Conservation (phyloP, 768 basidiomycete species). For the Daedaleopsis sinensis region DNA sequence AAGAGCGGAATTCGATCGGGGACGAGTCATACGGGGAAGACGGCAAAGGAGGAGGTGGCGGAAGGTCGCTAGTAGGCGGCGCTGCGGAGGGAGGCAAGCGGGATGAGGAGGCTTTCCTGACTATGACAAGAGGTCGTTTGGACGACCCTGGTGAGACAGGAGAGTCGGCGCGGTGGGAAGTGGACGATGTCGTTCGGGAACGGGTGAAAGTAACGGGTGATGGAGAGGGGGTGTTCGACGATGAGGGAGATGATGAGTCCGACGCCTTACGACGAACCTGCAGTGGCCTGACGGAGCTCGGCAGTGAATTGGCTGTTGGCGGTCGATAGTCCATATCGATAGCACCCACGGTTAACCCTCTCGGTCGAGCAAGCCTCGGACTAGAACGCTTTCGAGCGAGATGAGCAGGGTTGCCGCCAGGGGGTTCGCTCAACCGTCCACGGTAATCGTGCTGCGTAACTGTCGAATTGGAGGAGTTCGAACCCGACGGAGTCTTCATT, state of each 20-base stretch:
- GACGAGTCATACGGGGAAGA: constrained; percentile 20
- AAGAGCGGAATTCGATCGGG: constrained; percentile 24
- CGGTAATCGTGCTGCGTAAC: constrained; percentile 11
- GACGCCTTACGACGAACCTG: constrained; percentile 26
- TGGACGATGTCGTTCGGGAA: constrained; percentile 13
- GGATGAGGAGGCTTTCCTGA: constrained; percentile 30
- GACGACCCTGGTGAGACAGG: constrained; percentile 16
- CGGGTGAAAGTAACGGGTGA: constrained; percentile 21
- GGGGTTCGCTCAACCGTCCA: constrained; percentile 15
- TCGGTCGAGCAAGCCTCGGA: constrained; percentile 12
- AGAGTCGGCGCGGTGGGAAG: constrained; percentile 12
- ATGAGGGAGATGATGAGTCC: constrained; percentile 21
- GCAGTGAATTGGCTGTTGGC: not conserved
- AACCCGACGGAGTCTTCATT: constrained; percentile 18
- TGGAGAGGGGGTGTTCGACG: constrained; percentile 18
- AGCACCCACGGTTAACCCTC: constrained; percentile 28
- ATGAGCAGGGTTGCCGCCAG: not conserved
- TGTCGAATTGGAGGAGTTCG: constrained; percentile 26
- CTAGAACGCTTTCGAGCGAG: constrained; percentile 16
- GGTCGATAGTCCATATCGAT: constrained; percentile 1
- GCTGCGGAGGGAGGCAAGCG: constrained; percentile 25
- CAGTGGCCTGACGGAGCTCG: constrained; percentile 15
- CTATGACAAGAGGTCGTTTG: constrained; percentile 26
- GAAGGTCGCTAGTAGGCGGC: constrained; percentile 29
- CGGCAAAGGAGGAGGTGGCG: constrained; percentile 24